Percentiles rank a stretch among this genome's conserved stretches.
phyloP scores from a whole-genome alignment of 768 basidiomycete species.

The Cantharellus anzutake region DNA sequence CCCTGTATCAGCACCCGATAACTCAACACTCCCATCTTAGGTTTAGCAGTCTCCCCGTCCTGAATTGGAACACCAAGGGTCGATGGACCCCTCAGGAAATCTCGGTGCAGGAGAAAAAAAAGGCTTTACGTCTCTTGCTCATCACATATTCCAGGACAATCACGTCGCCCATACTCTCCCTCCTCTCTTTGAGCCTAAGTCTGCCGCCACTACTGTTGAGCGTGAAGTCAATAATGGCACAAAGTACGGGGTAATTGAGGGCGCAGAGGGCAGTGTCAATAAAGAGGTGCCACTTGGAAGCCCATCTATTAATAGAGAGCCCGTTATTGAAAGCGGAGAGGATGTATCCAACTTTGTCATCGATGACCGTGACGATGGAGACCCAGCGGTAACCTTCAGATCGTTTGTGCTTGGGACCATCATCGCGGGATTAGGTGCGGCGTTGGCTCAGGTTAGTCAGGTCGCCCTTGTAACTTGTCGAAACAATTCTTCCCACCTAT shows the following conservation, averaged over 20 bases:
- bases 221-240: too few relatives aligned
- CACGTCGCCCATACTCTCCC: too few relatives aligned
- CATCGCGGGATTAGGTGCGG: conserved; percentile 39
- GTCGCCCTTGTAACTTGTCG: neutral
- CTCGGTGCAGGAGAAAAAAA: neutral
- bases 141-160: neutral
- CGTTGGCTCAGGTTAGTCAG: conserved; percentile 30
- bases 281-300: too few relatives aligned
- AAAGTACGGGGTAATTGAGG: too few relatives aligned
- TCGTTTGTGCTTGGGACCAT: conserved; percentile 36
- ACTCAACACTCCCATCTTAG: too few relatives aligned
- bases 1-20: too few relatives aligned
- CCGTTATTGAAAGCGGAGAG: conserved; percentile 9
- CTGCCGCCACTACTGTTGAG: too few relatives aligned
- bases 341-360: conserved; percentile 24
- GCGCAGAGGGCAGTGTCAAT: too few relatives aligned
- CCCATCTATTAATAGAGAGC: conserved; percentile 5
- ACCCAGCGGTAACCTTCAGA: conserved; percentile 34
- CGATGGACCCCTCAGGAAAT: too few relatives aligned
- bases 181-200: too few relatives aligned
- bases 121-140: neutral
- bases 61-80: too few relatives aligned
- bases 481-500: neutral
- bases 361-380: conserved; percentile 38
- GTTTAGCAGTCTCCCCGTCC: too few relatives aligned